phyloP scores from a whole-genome alignment of 78 protist species.

The Dictyostelium capitatum region DNA sequence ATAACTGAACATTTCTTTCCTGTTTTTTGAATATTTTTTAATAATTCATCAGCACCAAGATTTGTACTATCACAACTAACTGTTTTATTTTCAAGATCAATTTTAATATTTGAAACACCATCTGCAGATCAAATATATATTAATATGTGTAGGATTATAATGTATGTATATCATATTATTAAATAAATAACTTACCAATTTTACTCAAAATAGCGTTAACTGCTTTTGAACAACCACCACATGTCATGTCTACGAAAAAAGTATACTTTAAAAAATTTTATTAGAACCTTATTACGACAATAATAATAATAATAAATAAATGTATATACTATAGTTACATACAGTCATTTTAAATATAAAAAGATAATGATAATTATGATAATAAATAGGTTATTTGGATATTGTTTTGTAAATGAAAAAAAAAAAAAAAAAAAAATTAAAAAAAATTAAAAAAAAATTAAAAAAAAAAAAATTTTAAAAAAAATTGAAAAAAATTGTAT shows the following conservation, averaged over 20 bases:
- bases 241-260: slow-evolving; percentile 80
- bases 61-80: slow-evolving; percentile 56
- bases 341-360: slow-evolving; percentile 23
- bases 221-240: slow-evolving; percentile 84
- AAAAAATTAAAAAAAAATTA: neutral
- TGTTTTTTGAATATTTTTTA: slow-evolving; percentile 52
- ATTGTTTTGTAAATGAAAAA: neutral
- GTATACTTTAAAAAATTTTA: slow-evolving; percentile 16
- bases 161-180: too few relatives aligned
- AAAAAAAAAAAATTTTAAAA: neutral
- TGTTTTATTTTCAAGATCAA: slow-evolving; percentile 40
- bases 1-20: slow-evolving; percentile 58
- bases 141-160: neutral
- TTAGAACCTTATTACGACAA: neutral
- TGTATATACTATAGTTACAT: neutral
- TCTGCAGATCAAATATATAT: neutral
- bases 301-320: neutral
- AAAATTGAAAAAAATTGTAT: too few relatives aligned
- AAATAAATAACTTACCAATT: slow-evolving; percentile 6
- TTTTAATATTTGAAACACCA: slow-evolving; percentile 72
- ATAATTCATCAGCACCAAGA: slow-evolving; percentile 26
- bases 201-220: slow-evolving; percentile 58
- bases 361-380: too few relatives aligned
- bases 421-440: slow-evolving; percentile 10
- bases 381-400: too few relatives aligned